Conservation (phyloP, 768 basidiomycete species). For the Lanmaoa pseudosensibilis region DNA sequence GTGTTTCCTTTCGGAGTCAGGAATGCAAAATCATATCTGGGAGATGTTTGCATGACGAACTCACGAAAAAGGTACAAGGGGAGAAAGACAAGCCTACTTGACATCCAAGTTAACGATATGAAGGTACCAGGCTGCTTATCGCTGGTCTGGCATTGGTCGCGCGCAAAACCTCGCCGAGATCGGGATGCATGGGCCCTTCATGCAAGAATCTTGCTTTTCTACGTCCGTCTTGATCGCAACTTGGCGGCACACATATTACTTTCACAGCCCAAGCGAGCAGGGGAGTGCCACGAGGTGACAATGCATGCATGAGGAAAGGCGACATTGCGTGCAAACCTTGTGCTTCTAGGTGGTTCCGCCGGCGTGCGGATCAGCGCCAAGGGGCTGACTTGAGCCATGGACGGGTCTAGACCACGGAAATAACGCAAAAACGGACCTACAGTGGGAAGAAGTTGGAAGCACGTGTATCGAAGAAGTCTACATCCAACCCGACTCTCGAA, state of each 20-base stretch:
- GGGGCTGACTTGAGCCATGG: neutral
- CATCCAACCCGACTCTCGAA: neutral
- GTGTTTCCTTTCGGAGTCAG: neutral
- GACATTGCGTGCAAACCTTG: neutral
- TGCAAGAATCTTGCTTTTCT: neutral
- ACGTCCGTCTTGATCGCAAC: neutral
- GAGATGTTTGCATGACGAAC: neutral
- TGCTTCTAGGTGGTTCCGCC: neutral
- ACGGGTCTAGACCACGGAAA: neutral
- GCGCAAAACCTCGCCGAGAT: neutral
- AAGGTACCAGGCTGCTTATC: neutral
- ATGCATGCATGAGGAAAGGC: neutral
- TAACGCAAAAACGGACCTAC: neutral
- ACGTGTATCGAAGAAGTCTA: neutral
- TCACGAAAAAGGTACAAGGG: slow-evolving; percentile 16
- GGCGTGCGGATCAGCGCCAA: neutral
- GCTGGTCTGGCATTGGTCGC: neutral
- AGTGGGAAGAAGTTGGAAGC: slow-evolving; percentile 2
- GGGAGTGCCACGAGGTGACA: neutral
- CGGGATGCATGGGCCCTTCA: neutral
- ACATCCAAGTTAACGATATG: neutral
- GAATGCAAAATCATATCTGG: neutral
- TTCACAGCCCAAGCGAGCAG: neutral
- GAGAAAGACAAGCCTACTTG: neutral
- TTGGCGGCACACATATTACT: neutral